Percentiles rank a stretch among this genome's conserved stretches.
Evolutionary conservation across 1,284 basidiomycete species (phyloP).

Genomic region (Tilletia setariae): DNA sequence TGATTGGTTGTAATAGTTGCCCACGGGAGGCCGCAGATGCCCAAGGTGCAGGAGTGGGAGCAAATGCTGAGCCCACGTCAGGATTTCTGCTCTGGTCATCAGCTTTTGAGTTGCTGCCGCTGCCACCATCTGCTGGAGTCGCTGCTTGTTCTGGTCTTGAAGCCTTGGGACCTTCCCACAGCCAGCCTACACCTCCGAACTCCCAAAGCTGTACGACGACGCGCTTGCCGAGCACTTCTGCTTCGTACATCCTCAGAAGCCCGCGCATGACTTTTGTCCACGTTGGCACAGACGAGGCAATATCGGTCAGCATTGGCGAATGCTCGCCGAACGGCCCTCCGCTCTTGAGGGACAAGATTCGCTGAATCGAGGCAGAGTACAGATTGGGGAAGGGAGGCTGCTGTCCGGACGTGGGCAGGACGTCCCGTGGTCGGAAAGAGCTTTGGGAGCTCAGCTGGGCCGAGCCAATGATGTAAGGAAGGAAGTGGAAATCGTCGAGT

Average conservation of each 20-base stretch:
- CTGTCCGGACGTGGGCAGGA: slow-evolving; percentile 16
- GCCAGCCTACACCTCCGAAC: slow-evolving; percentile 62
- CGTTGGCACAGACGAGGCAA: slow-evolving; percentile 75
- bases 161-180: slow-evolving; percentile 23
- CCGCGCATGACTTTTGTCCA: slow-evolving; percentile 89
- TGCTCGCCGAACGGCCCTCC: slow-evolving; percentile 44
- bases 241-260: slow-evolving; percentile 93
- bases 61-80: neutral
- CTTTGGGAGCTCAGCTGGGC: slow-evolving; percentile 67
- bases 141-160: neutral
- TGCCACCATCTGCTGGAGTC: neutral
- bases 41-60: slow-evolving; percentile 4
- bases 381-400: slow-evolving; percentile 38
- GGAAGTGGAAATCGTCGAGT: slow-evolving; percentile 82
- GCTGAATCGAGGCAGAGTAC: slow-evolving; percentile 63
- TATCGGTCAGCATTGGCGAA: slow-evolving; percentile 75
- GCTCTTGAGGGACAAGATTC: slow-evolving; percentile 55
- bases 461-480: slow-evolving; percentile 88
- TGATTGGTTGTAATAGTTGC: neutral
- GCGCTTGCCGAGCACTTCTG: slow-evolving; percentile 89
- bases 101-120: neutral
- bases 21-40: neutral
- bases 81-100: neutral
- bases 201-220: slow-evolving; percentile 94
- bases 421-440: slow-evolving; percentile 5